Evolutionary conservation across 768 basidiomycete genomes (phyloP).

Genomic region (Austroboletus festivus): DNA sequence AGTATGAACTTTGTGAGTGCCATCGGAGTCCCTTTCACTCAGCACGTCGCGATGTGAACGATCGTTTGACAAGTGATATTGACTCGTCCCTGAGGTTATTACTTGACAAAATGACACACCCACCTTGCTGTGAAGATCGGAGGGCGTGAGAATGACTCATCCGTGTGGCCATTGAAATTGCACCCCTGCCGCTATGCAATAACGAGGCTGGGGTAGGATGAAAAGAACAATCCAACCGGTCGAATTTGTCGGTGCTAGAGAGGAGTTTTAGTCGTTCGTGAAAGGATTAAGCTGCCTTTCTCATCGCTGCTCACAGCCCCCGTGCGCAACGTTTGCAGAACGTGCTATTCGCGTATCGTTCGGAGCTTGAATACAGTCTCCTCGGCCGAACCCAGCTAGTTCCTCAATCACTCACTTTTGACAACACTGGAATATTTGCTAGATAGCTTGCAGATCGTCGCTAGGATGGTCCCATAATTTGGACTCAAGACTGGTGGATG

Average conservation of each 20-base stretch:
- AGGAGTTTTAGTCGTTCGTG: not conserved
- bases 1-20: constrained; percentile 9
- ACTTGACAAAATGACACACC: not conserved
- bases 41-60: not conserved
- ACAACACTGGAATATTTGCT: too few species aligned
- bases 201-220: not conserved
- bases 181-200: not conserved
- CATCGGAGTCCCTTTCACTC: not conserved
- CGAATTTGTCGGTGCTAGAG: not conserved
- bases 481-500: too few species aligned
- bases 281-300: not conserved
- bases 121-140: constrained; percentile 10
- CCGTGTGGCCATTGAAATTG: not conserved
- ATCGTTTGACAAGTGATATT: not conserved
- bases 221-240: not conserved
- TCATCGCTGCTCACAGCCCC: not conserved
- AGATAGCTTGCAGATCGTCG: too few species aligned
- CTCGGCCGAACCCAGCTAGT: too few species aligned
- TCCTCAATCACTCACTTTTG: too few species aligned
- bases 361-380: not conserved
- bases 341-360: too few species aligned
- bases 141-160: constrained; percentile 14
- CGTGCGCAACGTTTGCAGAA: too few species aligned
- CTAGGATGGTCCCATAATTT: too few species aligned
- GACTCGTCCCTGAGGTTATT: too few species aligned